Conservation (phyloP, 352 stramenopile species). For the Phytopythium chamaehyphon region DNA sequence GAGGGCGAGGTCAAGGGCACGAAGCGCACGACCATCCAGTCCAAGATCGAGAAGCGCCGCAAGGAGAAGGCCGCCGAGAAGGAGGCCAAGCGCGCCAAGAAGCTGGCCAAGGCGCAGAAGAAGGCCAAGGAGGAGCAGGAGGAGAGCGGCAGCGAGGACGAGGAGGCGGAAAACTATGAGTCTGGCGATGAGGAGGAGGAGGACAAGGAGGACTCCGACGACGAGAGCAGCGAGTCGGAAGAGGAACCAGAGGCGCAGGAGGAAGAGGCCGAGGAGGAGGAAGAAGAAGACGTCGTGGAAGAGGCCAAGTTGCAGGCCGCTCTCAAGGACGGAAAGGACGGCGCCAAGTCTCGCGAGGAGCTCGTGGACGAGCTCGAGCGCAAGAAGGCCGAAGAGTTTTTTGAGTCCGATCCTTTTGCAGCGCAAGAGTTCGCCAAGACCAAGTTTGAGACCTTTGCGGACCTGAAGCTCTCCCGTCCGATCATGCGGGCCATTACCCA, state of each 20-base stretch:
- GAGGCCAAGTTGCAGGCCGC: conserved; percentile 67
- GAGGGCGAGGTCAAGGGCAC: conserved; percentile 52
- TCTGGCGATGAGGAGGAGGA: conserved; percentile 11
- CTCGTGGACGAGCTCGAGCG: conserved; percentile 71
- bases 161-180: conserved; percentile 8
- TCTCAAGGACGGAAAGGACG: conserved; percentile 53
- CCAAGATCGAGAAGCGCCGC: conserved; percentile 81
- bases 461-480: conserved; percentile 96
- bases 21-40: conserved; percentile 80
- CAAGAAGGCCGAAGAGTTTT: conserved; percentile 79
- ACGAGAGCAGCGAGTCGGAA: conserved; percentile 26
- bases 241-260: conserved; percentile 27
- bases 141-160: conserved; percentile 2
- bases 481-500: conserved; percentile 95
- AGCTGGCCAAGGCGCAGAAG: conserved; percentile 31
- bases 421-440: conserved; percentile 75
- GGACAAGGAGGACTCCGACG: conserved; percentile 13
- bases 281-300: conserved; percentile 71
- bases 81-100: conserved; percentile 50
- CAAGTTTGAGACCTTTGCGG: conserved; percentile 92
- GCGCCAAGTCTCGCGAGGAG: conserved; percentile 48
- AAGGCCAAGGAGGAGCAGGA: conserved; percentile 23
- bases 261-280: conserved; percentile 44
- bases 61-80: conserved; percentile 72
- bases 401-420: conserved; percentile 74